Evolutionary conservation across 2,329 filamentous ascomycete species (phyloP).

Genomic region (Cryphonectria japonica): DNA sequence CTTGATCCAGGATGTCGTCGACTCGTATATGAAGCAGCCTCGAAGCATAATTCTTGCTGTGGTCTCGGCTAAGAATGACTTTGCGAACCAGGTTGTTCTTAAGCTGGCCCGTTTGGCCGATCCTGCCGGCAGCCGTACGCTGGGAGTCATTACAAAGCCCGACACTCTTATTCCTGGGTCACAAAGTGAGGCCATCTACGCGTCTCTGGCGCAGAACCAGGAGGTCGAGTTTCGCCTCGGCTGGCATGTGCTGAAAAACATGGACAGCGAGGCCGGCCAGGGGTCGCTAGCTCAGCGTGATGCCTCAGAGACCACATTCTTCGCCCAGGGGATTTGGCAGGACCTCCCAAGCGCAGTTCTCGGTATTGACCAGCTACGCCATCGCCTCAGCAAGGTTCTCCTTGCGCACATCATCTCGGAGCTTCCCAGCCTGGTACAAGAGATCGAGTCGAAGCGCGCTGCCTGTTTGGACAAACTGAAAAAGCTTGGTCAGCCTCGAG

Average conservation of each 20-base stretch:
- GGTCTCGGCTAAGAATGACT: constrained; percentile 53
- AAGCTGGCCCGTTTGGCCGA: constrained; percentile 38
- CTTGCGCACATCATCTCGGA: constrained; percentile 34
- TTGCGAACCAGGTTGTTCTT: constrained; percentile 58
- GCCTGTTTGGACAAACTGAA: constrained; percentile 26
- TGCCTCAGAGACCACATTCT: constrained; percentile 30
- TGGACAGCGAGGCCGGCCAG: constrained; percentile 33
- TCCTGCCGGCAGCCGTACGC: constrained; percentile 42
- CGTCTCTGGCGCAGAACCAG: constrained; percentile 38
- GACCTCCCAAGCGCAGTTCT: constrained; percentile 39
- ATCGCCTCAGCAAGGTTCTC: constrained; percentile 26
- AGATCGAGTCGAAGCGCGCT: constrained; percentile 28
- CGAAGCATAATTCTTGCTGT: constrained; percentile 60
- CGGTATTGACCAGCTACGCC: constrained; percentile 29
- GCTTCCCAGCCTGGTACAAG: constrained; percentile 32
- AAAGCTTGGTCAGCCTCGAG: constrained; percentile 29
- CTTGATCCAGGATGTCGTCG: constrained; percentile 44
- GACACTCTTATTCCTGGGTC: constrained; percentile 39
- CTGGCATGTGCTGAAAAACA: constrained; percentile 46
- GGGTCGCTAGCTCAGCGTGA: constrained; percentile 30
- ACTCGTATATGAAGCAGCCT: constrained; percentile 55
- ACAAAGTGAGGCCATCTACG: constrained; percentile 35
- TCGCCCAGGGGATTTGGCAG: constrained; percentile 37
- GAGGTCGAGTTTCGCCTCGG: constrained; percentile 40
- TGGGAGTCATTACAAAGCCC: constrained; percentile 55